Conservation (phyloP, 1,284 basidiomycete species). For the Malassezia restricta region DNA sequence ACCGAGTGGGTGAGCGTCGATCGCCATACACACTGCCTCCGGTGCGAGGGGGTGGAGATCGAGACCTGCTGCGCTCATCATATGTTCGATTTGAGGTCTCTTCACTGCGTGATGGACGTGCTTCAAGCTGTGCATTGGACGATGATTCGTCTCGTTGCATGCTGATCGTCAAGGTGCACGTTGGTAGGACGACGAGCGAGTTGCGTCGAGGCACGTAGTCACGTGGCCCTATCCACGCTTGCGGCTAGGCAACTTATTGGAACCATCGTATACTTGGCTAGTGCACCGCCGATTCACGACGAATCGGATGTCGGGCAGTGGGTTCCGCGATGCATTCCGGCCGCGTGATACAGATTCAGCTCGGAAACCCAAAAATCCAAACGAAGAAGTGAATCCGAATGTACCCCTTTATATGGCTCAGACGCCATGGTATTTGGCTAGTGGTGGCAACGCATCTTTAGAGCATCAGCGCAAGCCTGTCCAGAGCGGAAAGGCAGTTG, state of each 20-base stretch:
- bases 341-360: slow-evolving; percentile 4
- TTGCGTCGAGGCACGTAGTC: too few relatives aligned
- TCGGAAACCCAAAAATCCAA: neutral
- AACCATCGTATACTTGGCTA: neutral
- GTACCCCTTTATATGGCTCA: slow-evolving; percentile 64
- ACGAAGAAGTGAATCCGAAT: slow-evolving; percentile 66
- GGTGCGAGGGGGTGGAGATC: neutral
- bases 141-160: neutral
- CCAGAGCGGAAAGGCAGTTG: slow-evolving; percentile 53
- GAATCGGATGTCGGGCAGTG: slow-evolving; percentile 1
- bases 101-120: neutral
- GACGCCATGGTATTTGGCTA: slow-evolving; percentile 96
- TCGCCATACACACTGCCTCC: neutral
- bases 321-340: slow-evolving; percentile 6
- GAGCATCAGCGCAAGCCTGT: slow-evolving; percentile 70
- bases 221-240: too few relatives aligned
- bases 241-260: too few relatives aligned
- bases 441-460: slow-evolving; percentile 62
- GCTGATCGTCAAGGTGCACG: neutral
- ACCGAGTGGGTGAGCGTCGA: slow-evolving; percentile 4
- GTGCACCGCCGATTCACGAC: neutral
- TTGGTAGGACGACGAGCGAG: neutral
- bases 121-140: neutral
- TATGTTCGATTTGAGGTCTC: neutral
- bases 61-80: neutral